A percentile compares a stretch with the other conserved stretches of the same genome.
phyloP scores from a whole-genome alignment of 441 rosid genomes.

The Bruguiera hainesii region DNA sequence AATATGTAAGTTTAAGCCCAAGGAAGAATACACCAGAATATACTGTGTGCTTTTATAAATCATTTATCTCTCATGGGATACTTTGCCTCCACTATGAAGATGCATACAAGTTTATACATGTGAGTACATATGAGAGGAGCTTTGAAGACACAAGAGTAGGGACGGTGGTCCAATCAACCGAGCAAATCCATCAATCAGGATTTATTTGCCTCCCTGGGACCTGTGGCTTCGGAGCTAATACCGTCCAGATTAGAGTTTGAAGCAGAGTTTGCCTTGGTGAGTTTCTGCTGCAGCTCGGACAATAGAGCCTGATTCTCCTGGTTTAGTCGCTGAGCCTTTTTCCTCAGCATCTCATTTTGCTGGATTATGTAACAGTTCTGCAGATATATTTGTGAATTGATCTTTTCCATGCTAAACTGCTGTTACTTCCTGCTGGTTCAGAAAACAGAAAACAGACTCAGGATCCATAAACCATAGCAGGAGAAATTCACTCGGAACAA shows the following conservation, averaged over 20 bases:
- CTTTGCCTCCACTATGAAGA: conserved; percentile 9
- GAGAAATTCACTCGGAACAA: background rate
- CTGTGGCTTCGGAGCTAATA: conserved; percentile 14
- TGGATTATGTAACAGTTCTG: conserved; percentile 38
- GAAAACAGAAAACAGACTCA: no score
- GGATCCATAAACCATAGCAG: no score
- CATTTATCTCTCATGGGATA: conserved; percentile 15
- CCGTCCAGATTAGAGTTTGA: conserved; percentile 12
- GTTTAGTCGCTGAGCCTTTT: conserved; percentile 37
- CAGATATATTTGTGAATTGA: conserved; percentile 34
- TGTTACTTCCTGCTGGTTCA: background rate
- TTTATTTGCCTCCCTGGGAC: conserved; percentile 19
- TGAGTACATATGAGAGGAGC: conserved; percentile 8
- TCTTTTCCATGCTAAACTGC: conserved; percentile 30
- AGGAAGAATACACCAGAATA: background rate
- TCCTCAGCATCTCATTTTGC: conserved; percentile 46
- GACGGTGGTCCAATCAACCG: background rate
- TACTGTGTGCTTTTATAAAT: background rate
- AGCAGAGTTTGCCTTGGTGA: conserved; percentile 18
- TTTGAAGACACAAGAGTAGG: background rate
- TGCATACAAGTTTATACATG: background rate
- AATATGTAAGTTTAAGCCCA: background rate
- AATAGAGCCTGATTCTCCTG: conserved; percentile 42
- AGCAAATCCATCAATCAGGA: conserved; percentile 11
- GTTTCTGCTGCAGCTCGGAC: conserved; percentile 33